These are phyloP conservation scores for Silybum marianum DNA, from an alignment of 129 eudicot species.

Conservation along the genomic window DNA sequence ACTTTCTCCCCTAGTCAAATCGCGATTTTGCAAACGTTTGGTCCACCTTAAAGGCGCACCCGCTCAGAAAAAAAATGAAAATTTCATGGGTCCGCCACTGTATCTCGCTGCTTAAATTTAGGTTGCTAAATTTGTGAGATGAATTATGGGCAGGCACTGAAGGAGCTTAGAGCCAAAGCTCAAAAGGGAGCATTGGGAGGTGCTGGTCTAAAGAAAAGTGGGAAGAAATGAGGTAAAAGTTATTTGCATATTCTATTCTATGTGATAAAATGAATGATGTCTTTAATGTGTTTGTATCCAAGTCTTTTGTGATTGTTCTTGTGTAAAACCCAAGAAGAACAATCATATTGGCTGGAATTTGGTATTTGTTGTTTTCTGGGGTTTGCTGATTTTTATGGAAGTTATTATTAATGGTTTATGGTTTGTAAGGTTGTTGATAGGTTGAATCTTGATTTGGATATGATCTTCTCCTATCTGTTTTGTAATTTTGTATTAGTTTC, in stretches of 20 bases:
- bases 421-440: background rate
- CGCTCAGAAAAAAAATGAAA: too few species aligned
- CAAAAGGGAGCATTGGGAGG: conserved; percentile 76
- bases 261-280: background rate
- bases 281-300: background rate
- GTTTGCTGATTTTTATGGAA: conserved; percentile 4
- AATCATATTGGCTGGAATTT: background rate
- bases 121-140: background rate
- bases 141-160: conserved; percentile 35
- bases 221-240: conserved; percentile 53
- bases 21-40: too few species aligned
- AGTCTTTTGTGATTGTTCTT: conserved; percentile 15
- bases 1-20: too few species aligned
- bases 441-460: background rate
- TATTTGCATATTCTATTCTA: background rate
- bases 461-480: background rate
- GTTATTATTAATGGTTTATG: conserved; percentile 5
- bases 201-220: conserved; percentile 42
- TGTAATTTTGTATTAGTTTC: background rate
- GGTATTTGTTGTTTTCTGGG: conserved; percentile 18
- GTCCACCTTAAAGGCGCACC: too few species aligned
- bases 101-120: too few species aligned
- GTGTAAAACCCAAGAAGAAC: background rate
- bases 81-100: too few species aligned
- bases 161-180: conserved; percentile 68